phyloP scores from a whole-genome alignment of 306 rosid species.

The Dalbergia oliveri region DNA sequence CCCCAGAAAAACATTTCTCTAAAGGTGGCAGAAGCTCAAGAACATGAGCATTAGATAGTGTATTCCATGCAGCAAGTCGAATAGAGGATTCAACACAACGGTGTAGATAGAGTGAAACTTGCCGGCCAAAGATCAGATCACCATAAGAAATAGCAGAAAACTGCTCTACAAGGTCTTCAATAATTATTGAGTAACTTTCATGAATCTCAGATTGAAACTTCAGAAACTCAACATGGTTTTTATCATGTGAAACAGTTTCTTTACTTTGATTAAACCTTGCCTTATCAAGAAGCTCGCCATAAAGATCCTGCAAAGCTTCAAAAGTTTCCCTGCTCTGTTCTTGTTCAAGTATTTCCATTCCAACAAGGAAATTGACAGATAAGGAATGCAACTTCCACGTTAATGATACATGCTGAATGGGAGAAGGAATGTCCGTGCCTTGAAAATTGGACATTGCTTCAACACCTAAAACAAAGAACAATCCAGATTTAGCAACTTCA shows the following conservation, averaged over 20 bases:
- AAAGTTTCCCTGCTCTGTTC: conserved; percentile 71
- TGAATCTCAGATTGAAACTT: conserved; percentile 79
- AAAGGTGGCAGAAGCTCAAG: conserved; percentile 93
- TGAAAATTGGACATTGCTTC: conserved; percentile 79
- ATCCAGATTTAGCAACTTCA: conserved; percentile 82
- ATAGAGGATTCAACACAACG: conserved; percentile 74
- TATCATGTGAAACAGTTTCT: conserved; percentile 43
- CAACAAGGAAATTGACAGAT: conserved; percentile 82
- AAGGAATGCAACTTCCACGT: conserved; percentile 94
- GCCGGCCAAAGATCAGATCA: conserved; percentile 82
- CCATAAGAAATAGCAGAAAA: conserved; percentile 92
- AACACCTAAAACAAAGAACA: conserved; percentile 84
- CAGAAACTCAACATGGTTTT: conserved; percentile 59
- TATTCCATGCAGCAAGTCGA: conserved; percentile 88
- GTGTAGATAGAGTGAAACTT: conserved; percentile 87
- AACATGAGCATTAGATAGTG: conserved; percentile 74
- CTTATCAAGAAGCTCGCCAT: conserved; percentile 76
- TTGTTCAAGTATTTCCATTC: conserved; percentile 83
- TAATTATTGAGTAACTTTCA: conserved; percentile 75
- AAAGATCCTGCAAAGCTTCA: conserved; percentile 89
- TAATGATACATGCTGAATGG: conserved; percentile 72
- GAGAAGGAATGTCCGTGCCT: conserved; percentile 64
- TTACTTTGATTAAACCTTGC: conserved; percentile 52
- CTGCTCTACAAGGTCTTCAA: conserved; percentile 90
- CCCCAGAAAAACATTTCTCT: conserved; percentile 70